These are phyloP conservation scores for Epichloe elymi DNA, from an alignment of 2,329 filamentous ascomycete genomes.

Conservation along the genomic window DNA sequence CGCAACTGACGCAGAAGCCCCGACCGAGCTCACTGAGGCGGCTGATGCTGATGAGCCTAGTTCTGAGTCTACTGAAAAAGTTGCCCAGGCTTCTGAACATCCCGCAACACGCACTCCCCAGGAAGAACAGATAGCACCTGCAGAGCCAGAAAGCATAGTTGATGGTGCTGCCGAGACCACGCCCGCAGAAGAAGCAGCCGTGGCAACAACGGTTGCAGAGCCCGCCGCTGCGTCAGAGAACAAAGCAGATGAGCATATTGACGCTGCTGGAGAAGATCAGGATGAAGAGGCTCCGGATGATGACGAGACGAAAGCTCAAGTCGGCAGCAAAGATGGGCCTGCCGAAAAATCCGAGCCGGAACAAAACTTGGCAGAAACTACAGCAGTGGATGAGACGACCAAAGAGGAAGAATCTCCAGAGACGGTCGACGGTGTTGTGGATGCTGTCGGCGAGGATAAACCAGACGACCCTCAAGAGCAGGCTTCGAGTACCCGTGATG, in stretches of 20 bases:
- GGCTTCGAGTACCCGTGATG: neutral
- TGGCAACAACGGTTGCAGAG: neutral
- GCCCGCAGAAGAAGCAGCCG: conserved; percentile 3
- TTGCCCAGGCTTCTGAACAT: neutral
- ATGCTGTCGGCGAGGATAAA: neutral
- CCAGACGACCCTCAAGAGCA: neutral
- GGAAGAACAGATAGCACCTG: neutral
- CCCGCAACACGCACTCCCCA: neutral
- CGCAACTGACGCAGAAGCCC: neutral
- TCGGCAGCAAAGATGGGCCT: neutral
- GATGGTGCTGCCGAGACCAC: neutral
- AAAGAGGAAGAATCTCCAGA: neutral
- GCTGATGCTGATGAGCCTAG: neutral
- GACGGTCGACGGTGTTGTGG: neutral
- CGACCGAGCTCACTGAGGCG: neutral
- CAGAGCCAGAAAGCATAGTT: neutral
- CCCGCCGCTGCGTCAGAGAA: neutral
- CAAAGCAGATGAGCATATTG: neutral
- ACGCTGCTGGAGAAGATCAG: conserved; percentile 3
- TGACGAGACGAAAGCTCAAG: conserved; percentile 1
- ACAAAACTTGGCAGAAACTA: conserved; percentile 1
- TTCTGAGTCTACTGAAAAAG: neutral
- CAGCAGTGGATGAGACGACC: neutral
- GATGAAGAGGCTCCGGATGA: conserved; percentile 1
- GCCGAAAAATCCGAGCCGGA: neutral